These are phyloP conservation scores for Malbranchea zuffiana DNA, from an alignment of 2,329 filamentous ascomycete species.

Conservation along the genomic window DNA sequence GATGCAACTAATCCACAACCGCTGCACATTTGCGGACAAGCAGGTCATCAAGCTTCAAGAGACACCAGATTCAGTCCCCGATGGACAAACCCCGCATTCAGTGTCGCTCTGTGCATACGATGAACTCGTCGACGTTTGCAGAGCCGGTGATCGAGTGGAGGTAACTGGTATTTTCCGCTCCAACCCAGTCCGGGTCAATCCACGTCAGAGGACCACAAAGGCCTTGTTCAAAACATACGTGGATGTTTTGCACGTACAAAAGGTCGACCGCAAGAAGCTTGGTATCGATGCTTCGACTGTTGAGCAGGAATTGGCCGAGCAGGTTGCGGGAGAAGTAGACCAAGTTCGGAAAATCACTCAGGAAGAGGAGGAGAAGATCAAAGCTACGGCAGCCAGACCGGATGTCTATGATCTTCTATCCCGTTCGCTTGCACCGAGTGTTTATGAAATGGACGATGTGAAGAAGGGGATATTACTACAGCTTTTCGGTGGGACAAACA, in stretches of 20 bases:
- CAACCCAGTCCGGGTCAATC: conserved; percentile 86
- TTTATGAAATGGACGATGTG: conserved; percentile 97
- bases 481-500: conserved; percentile 95
- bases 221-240: conserved; percentile 97
- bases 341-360: conserved; percentile 72
- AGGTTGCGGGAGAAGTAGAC: conserved; percentile 60
- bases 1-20: conserved; percentile 97
- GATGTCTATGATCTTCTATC: conserved; percentile 91
- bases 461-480: conserved; percentile 97
- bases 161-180: conserved; percentile 96
- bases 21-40: conserved; percentile 89
- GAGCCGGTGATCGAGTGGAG: conserved; percentile 90
- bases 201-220: conserved; percentile 83
- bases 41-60: conserved; percentile 98
- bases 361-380: conserved; percentile 85
- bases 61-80: conserved; percentile 85
- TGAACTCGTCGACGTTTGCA: conserved; percentile 93
- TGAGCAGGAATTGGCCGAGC: conserved; percentile 67
- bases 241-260: conserved; percentile 89
- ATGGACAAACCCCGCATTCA: conserved; percentile 93
- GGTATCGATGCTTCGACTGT: conserved; percentile 84
- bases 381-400: conserved; percentile 61
- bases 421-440: conserved; percentile 81
- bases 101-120: conserved; percentile 95
- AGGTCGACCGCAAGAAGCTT: conserved; percentile 89